Evolutionary conservation across 306 rosid species (phyloP), one percentile per base, ranked within the genome.

Genomic region (Albizia julibrissin): DNA sequence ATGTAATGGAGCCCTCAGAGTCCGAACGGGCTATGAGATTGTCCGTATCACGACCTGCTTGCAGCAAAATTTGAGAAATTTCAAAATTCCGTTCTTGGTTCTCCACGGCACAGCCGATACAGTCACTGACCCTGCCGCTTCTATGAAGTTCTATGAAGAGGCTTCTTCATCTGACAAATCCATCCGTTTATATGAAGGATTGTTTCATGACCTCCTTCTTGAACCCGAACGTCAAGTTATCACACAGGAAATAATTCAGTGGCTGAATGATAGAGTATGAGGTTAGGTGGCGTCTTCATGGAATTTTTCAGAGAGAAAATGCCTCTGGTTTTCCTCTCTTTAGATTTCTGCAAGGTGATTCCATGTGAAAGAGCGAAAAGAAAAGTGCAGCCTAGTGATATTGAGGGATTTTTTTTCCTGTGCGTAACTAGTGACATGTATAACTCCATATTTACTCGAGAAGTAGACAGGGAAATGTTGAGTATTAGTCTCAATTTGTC

Each of bases 41-140:
- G 90, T 95, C 34, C 88, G 81, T 70, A 87, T 89, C 24, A 69
- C 99, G 40, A 84, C 87, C 72, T 85, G 26, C 87, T 85, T 95
- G 91, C 96, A 95, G 85, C 92, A 84, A 79, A 95, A 93, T 52
- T 81, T 91, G 21, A 81, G 80, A 72, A 93, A 87, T 78, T 1
- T 95, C 64, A 83, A 71, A 80, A 91, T 89, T 66, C 99, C 98
- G n/a, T 95, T 95, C 69, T 61, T 92, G 10, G 96, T 95, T 79
- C 94, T 95, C 40, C 99, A 95, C 29, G 99, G 99, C 69, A 89
- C 90, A 24, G 94, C 87, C 16, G 99, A 95, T 76, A 87, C 90
- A 18, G 91, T 95, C 21, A 93, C 98, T 10, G 98, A 93, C 43
- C 99, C 97, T 7, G 50, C 27, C 56, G 98, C 97, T 74, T 87